Base-by-base conservation (phyloP, 2,329 filamentous ascomycete genomes). In the Trichoderma cornu-damae region DNA sequence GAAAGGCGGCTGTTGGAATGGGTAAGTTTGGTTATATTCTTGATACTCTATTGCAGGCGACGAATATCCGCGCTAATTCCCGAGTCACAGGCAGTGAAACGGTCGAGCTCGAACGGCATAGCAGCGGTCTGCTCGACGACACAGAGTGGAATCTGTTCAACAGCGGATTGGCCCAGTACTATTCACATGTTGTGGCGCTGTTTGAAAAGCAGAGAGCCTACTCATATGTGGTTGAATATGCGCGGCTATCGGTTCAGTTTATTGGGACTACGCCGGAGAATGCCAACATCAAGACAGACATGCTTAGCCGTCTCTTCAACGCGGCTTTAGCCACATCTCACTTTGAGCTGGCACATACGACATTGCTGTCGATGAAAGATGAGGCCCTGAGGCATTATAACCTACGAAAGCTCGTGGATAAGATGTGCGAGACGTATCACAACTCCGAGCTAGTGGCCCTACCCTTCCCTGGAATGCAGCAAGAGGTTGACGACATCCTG, bases 201-300 rank as follows among this genome's bases (percentile, higher is more conserved):
- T 97, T 89, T 67, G 92, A 96, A 69, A 83, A 82, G 64, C 81
- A 84, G 42, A 88, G 86, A 63, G 85, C 87, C 0, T 89, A 89
- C 70, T 88, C 89, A 1, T 89, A 88, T 66, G 89, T 95, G 38
- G 82, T 90, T 5, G 89, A 96, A 63, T 96, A 96, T 75, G 86
- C 89, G 37, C 82, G 84, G 37, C 76, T 92, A 22, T 86, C 89
- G 5, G 76, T 95, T 40, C 85, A 90, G 65, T 87, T 89, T 61
- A 67, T 77, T 22, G 61, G 65, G 4, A 49, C 61, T 24, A 65
- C 64, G 22, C 44, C 63, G 4, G 70, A 75, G 30, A 66, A 69
- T 24, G 66, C 68, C 12, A 64, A 76, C 35, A 75, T 83, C 58
- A 81, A 82, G 59, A 82, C 81, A 1, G 89, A 95, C 60, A 83